Evolutionary conservation across 371 early-diverging fungal genomes (phyloP), one percentile per base, ranked within the genome.

Genomic region (Amoeboaphelidium occidentale): DNA sequence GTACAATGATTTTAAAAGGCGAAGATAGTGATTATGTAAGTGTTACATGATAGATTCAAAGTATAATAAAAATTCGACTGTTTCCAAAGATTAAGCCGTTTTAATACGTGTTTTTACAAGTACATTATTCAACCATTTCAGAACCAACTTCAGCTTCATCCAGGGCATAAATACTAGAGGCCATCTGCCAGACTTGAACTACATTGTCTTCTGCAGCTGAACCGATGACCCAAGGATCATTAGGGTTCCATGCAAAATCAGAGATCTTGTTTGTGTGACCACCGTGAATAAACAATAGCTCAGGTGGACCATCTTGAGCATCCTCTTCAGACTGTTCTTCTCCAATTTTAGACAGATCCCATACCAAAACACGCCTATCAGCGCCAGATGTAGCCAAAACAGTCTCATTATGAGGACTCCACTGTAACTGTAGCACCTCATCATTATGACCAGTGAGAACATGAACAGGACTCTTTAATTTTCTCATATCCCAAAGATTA

Each of bases 121-220:
- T n/a, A n/a, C n/a, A n/a, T 27, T 17, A 24, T 45, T 27, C 45
- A 4, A 45, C 27, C 4, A 10, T 17, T 22, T 53, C 53, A 23
- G 64, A 43, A 14, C 55, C 45, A 23, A 66, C 54, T 25, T 65
- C 63, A 2, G 58, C 48, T 17, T 63, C 68, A 43, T 66, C 63
- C 17, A 58, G 55, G 44, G 26, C 25, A 43, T 67, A 67, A 43
- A 67, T 67, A 55, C 61, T 55, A 50, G 65, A 71, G 12, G 63
- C 90, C 87, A 90, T 84, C 67, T 89, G 89, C 99, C 98, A 98
- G 0, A 97, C 81, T 71, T 97, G 96, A 26, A 86, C 73, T 25
- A 93, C 78, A 59, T 94, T 96, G 58, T 96, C 92, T 64, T 94
- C 92, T 24, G 90, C 93, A 2, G 84, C 80, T 54, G 80, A 81